phyloP scores from a whole-genome alignment of 2,329 filamentous ascomycete genomes.

The Tolypocladium ovalisporum region DNA sequence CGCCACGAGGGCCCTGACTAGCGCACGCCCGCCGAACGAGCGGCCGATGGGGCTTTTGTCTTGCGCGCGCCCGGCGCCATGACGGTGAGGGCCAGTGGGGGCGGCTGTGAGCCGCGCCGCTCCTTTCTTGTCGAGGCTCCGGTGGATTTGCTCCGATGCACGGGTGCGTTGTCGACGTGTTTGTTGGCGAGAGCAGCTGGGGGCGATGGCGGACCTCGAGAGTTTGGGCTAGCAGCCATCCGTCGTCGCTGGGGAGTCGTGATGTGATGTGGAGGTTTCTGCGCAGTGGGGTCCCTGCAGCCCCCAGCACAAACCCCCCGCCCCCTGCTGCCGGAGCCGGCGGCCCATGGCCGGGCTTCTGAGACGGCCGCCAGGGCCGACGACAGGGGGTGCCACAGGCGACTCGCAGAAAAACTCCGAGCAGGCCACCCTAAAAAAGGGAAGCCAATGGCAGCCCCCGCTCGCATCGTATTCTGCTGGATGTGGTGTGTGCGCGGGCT shows the following conservation, averaged over 20 bases:
- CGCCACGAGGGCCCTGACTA: not conserved
- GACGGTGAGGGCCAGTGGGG: too few species aligned
- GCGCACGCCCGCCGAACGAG: not conserved
- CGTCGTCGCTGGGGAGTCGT: not conserved
- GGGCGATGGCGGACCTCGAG: not conserved
- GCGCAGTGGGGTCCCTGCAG: not conserved
- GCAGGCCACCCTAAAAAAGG: not conserved
- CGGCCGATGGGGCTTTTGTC: not conserved
- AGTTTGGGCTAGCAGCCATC: not conserved
- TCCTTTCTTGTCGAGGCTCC: too few species aligned
- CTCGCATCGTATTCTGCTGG: not conserved
- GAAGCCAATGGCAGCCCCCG: not conserved
- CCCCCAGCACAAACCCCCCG: not conserved
- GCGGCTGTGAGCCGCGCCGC: too few species aligned
- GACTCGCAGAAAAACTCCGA: not conserved
- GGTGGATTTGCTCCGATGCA: not conserved
- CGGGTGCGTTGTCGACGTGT: not conserved
- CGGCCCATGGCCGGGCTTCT: not conserved
- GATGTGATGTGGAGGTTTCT: not conserved
- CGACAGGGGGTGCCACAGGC: not conserved
- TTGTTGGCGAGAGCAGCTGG: not conserved
- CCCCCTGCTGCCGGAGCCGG: not conserved
- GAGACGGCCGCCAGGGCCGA: not conserved
- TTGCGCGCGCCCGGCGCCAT: too few species aligned
- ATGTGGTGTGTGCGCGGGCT: not conserved